Evolutionary conservation across 75 land plant species (phyloP), one percentile per base, ranked within the genome.

Genomic region (Ceratopteris richardii): DNA sequence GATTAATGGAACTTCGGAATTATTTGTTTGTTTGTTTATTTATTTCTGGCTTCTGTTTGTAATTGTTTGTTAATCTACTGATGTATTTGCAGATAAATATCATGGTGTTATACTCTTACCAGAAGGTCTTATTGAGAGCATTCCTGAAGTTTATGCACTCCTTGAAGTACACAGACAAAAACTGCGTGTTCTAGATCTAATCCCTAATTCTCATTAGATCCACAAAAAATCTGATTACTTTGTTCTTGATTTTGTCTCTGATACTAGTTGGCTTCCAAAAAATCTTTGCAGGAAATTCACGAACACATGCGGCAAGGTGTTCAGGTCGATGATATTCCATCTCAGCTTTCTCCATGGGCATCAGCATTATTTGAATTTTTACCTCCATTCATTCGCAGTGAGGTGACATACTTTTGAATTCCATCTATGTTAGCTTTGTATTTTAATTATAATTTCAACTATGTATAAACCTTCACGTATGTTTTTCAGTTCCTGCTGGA

Each of bases 101-200:
- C 96, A 94, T 68, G 98, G 98, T 14, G 98, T 94, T 47, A 76
- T 94, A 68, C 85, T 94, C 37, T 61, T 94, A n/a, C 98, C 98
- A 43, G 98, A 94, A 68, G 98, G 98, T 42, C 81, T 94, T 16
- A 83, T 94, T 24, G 96, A 89, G 67, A 90, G 77, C 60, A 94
- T 94, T 72, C 98, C 98, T 46, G 98, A 94, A 82, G 66, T 90
- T n/a, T 89, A 89, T 81, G 98, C 98, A 17, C 82, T 93, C 7
- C 67, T 93, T 62, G 90, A 93, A 82, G 98, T 93, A 69, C 20
- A 10, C 31, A 14, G n/a, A 28, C 3, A 2, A 19, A 19, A 12
- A 18, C 53, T 12, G 6, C 10, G 56, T 54, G 56, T 2, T 46
- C 17, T n/a, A 7, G 1, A 46, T 17, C 4, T 20, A 14, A 17